Base-by-base conservation (phyloP, 2,329 filamentous ascomycete genomes). In the Trichoderma sp. region DNA sequence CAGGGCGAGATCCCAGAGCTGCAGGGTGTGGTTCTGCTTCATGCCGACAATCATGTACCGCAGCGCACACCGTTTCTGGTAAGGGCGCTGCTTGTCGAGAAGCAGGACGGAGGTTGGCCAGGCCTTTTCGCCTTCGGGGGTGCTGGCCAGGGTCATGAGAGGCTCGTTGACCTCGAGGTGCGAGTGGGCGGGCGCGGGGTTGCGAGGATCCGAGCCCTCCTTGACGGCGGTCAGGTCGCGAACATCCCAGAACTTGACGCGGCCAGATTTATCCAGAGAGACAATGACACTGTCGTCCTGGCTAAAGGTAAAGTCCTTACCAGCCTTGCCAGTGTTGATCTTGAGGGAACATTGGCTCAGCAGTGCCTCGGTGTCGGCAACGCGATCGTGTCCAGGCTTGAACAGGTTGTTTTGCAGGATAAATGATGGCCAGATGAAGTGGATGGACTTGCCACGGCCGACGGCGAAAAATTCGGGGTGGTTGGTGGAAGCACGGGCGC, bases 201-300 rank as follows among this genome's bases (percentile, higher is more conserved):
- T 83, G 73, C 84, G 84, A 12, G 84, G 81, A 73, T 88, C 85
- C 11, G 84, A 85, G 72, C 80, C 84, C 74, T 88, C 85, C 76
- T 86, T 85, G 74, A 82, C 82, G 21, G 86, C 84, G 2, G 87
- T 92, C 71, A 98, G 87, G 73, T 93, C 90, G 73, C 93, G 93
- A 75, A 98, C 93, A 81, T 99, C 96, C 97, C 96, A 99, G 86
- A 99, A 98, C 82, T 97, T 96, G 83, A 98, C 91, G 73, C 94
- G 91, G 62, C 96, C 97, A 73, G 94, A 95, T 85, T 99, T 99
- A 82, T 99, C 97, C 67, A 99, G 89, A 63, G 95, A 98, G 61
- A 97, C 95, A 76, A 99, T 94, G 53, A 95, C 91, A 2, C 92
- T 93, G 81, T 99, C 96, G 81, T 99, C 96, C 81, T 97, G 95